Evolutionary conservation across 2,329 filamentous ascomycete species (phyloP).

Genomic region (Magnaporthales sp.): DNA sequence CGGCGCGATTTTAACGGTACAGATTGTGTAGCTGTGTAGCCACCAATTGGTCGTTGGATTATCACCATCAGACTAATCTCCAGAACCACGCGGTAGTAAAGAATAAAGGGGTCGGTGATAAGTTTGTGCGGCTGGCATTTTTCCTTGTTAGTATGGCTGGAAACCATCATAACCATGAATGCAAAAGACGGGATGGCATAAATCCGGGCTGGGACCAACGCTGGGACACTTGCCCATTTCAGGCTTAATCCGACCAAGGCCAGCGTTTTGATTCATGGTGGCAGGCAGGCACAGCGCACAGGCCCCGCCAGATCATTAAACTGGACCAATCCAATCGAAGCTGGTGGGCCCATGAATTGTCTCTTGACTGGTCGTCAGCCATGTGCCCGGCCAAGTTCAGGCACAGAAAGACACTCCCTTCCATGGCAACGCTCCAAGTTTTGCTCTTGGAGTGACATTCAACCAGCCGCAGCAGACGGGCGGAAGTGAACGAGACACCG

Average conservation of each 20-base stretch:
- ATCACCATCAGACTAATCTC: not conserved
- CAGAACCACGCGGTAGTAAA: not conserved
- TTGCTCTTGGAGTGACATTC: not conserved
- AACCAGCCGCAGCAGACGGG: not conserved
- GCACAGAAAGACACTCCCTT: not conserved
- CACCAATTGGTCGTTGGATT: not conserved
- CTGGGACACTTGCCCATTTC: not conserved
- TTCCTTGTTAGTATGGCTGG: not conserved
- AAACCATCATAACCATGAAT: not conserved
- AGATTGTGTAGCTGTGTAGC: not conserved
- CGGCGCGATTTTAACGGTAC: not conserved
- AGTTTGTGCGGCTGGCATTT: not conserved
- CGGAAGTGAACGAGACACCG: not conserved
- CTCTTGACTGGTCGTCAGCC: not conserved
- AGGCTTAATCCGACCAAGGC: not conserved
- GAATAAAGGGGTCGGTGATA: not conserved
- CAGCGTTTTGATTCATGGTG: not conserved
- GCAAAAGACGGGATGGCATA: not conserved
- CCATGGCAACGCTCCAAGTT: constrained; percentile 1
- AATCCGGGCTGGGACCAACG: not conserved
- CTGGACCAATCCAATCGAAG: not conserved
- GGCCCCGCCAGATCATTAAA: not conserved
- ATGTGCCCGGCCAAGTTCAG: not conserved
- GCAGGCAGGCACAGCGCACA: not conserved
- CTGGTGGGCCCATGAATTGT: not conserved